Evolutionary conservation across 495 filamentous ascomycete genomes (phyloP).

Genomic region (Geoglossum glabrum): DNA sequence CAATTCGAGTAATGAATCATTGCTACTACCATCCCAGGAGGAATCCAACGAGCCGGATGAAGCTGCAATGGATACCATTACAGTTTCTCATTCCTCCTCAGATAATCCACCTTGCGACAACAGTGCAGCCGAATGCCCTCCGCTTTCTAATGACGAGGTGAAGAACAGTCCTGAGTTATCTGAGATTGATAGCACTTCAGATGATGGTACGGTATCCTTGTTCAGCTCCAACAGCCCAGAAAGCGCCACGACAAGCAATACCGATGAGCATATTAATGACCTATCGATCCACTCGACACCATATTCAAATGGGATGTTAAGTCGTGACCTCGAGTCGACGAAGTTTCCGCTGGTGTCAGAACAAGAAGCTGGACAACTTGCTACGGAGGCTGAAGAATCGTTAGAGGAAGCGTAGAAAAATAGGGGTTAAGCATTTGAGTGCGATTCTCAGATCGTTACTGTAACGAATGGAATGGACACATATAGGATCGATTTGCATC

Average conservation of each 20-base stretch:
- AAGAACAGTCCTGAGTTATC: not conserved
- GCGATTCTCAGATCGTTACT: too few relatives aligned
- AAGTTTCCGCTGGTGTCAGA: not conserved
- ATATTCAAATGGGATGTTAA: not conserved
- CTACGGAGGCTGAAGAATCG: not conserved
- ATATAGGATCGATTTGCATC: too few relatives aligned
- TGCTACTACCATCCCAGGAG: not conserved
- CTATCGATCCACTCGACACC: not conserved
- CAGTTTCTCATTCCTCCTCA: not conserved
- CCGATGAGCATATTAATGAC: not conserved
- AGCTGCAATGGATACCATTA: not conserved
- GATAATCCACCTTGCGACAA: too few relatives aligned
- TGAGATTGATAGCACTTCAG: not conserved
- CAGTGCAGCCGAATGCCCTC: too few relatives aligned
- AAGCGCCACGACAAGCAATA: not conserved
- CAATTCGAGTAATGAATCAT: not conserved
- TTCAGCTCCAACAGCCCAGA: not conserved
- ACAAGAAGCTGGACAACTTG: not conserved
- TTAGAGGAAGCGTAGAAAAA: not conserved
- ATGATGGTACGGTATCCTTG: not conserved
- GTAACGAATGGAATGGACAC: too few relatives aligned
- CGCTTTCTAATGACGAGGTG: not conserved
- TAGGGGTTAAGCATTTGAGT: not conserved
- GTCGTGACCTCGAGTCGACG: not conserved
- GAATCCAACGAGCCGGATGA: not conserved